phyloP scores from a whole-genome alignment of 169 alveolate species.

The Cryptosporidium baileyi region DNA sequence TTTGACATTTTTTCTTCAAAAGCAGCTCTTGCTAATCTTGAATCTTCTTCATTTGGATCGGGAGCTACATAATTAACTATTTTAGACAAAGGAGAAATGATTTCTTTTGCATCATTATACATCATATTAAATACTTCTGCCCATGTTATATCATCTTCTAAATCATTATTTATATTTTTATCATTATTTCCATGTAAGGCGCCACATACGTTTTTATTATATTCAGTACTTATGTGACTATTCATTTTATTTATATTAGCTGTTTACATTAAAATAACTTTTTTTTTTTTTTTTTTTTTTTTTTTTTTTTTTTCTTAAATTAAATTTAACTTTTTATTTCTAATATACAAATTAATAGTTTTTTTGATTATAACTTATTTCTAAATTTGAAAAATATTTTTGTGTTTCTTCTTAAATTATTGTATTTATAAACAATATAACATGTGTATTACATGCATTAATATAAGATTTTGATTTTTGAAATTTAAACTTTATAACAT shows the following conservation, averaged over 20 bases:
- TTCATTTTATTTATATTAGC: conserved; percentile 24
- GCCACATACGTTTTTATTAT: not conserved
- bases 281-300: too few relatives aligned
- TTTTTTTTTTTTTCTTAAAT: too few relatives aligned
- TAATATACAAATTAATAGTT: too few relatives aligned
- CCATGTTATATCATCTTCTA: conserved; percentile 47
- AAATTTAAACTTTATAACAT: too few relatives aligned
- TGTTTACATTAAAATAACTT: too few relatives aligned
- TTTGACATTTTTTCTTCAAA: conserved; percentile 47
- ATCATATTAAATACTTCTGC: conserved; percentile 53
- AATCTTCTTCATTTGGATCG: conserved; percentile 54
- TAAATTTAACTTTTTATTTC: too few relatives aligned
- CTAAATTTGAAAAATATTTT: too few relatives aligned
- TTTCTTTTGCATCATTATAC: conserved; percentile 47
- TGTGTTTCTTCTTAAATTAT: too few relatives aligned
- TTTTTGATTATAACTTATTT: too few relatives aligned
- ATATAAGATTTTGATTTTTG: too few relatives aligned
- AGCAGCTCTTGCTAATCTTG: conserved; percentile 16
- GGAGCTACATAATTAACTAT: conserved; percentile 43
- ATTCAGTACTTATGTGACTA: not conserved
- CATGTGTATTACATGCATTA: too few relatives aligned
- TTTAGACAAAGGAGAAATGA: conserved; percentile 13
- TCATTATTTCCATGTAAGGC: not conserved
- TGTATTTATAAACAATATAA: too few relatives aligned
- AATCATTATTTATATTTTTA: not conserved